Conservation (phyloP, 2,329 filamentous ascomycete species). For the Ophiostoma piceae region DNA sequence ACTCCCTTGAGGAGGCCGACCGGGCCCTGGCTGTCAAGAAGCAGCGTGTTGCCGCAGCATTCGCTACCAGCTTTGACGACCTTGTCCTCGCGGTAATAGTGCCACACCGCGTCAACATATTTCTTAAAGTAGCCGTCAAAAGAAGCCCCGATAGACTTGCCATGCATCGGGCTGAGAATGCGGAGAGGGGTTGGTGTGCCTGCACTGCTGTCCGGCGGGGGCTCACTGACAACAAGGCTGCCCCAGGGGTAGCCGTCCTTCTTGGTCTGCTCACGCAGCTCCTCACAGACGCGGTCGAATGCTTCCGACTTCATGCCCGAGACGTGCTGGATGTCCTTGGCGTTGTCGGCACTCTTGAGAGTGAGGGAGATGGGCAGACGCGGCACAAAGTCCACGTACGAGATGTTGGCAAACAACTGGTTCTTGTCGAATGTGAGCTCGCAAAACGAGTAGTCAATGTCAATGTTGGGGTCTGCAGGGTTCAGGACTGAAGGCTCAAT, state of each 20-base stretch:
- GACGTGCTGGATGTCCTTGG: constrained; percentile 42
- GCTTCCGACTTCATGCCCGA: constrained; percentile 55
- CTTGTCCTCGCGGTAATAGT: constrained; percentile 32
- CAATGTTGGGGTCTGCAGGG: constrained; percentile 50
- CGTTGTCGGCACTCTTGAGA: constrained; percentile 41
- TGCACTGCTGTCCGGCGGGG: constrained; percentile 19
- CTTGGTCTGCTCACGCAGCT: constrained; percentile 49
- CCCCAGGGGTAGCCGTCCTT: constrained; percentile 58
- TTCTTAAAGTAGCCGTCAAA: constrained; percentile 43
- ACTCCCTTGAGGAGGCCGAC: constrained; percentile 49
- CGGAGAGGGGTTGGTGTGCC: constrained; percentile 34
- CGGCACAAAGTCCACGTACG: constrained; percentile 60
- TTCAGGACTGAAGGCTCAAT: constrained; percentile 66
- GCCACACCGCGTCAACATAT: constrained; percentile 42
- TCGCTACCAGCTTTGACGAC: background rate
- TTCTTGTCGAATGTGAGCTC: constrained; percentile 56
- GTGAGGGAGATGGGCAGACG: constrained; percentile 51
- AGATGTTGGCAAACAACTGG: constrained; percentile 60
- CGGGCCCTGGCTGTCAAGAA: constrained; percentile 60
- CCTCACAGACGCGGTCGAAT: constrained; percentile 49
- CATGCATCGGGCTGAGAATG: constrained; percentile 43
- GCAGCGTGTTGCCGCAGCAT: constrained; percentile 37
- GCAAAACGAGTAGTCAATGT: constrained; percentile 52
- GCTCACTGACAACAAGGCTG: constrained; percentile 44
- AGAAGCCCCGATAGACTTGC: constrained; percentile 39